phyloP scores from a whole-genome alignment of 768 basidiomycete genomes.

The Crassisporium funariophilum region DNA sequence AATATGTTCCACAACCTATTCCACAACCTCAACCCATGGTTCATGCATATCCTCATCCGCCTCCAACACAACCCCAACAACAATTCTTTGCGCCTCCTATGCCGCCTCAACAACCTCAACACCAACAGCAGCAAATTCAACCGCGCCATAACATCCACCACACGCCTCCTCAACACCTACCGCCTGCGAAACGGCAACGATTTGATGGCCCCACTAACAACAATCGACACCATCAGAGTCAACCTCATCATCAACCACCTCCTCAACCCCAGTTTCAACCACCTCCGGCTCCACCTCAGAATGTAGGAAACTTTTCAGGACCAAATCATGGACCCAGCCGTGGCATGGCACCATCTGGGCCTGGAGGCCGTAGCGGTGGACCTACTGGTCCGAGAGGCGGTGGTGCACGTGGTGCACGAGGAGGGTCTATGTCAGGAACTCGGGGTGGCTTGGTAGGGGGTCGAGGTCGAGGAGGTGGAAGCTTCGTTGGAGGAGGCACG shows the following conservation, averaged over 20 bases:
- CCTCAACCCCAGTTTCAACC: slow-evolving; percentile 70
- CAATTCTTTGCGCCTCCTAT: slow-evolving; percentile 49
- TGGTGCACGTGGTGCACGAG: slow-evolving; percentile 52
- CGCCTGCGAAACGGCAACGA: slow-evolving; percentile 88
- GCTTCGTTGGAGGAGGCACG: slow-evolving; percentile 39
- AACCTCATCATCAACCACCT: slow-evolving; percentile 52
- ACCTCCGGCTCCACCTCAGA: slow-evolving; percentile 51
- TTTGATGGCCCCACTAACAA: slow-evolving; percentile 77
- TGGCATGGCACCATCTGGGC: slow-evolving; percentile 39
- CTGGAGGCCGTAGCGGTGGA: slow-evolving; percentile 43
- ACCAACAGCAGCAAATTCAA: slow-evolving; percentile 47
- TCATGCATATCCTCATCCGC: slow-evolving; percentile 52
- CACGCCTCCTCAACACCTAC: slow-evolving; percentile 76
- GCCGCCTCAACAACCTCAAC: slow-evolving; percentile 45
- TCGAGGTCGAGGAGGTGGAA: slow-evolving; percentile 44
- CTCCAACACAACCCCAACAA: slow-evolving; percentile 45
- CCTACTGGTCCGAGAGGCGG: slow-evolving; percentile 44
- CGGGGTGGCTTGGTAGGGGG: slow-evolving; percentile 42
- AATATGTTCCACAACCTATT: slow-evolving; percentile 37
- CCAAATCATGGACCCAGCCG: slow-evolving; percentile 40
- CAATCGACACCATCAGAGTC: slow-evolving; percentile 50
- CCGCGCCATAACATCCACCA: slow-evolving; percentile 61
- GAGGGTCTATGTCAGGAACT: slow-evolving; percentile 49
- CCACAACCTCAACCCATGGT: slow-evolving; percentile 52
- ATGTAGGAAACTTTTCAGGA: slow-evolving; percentile 37